Conservation (phyloP, 2,329 filamentous ascomycete species). For the Colletotrichum gigasporum region DNA sequence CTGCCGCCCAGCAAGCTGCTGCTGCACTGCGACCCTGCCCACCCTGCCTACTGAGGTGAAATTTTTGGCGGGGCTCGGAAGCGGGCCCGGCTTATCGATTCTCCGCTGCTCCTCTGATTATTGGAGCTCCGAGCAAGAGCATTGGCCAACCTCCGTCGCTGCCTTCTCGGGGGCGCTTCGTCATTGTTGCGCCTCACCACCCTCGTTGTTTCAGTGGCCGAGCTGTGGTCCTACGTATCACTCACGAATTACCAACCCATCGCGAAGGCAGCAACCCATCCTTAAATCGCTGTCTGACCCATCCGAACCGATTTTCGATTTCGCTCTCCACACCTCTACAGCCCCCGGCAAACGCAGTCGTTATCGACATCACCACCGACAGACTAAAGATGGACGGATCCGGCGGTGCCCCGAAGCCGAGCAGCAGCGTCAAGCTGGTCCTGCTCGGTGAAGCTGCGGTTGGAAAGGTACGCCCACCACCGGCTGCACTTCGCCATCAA, state of each 20-base stretch:
- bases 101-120: conserved; percentile 15
- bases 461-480: conserved; percentile 78
- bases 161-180: conserved; percentile 33
- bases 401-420: conserved; percentile 82
- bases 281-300: conserved; percentile 4
- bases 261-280: conserved; percentile 23
- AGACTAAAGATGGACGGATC: conserved; percentile 77
- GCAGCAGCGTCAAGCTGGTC: conserved; percentile 99
- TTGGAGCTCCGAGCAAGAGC: conserved; percentile 22
- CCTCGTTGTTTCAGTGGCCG: conserved; percentile 30
- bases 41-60: background rate
- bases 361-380: conserved; percentile 17
- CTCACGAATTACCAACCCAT: conserved; percentile 20
- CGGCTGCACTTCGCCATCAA: background rate
- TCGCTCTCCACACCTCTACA: background rate
- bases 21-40: conserved; percentile 15
- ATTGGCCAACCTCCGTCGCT: conserved; percentile 25
- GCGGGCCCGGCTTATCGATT: conserved; percentile 24
- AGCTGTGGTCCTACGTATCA: conserved; percentile 26
- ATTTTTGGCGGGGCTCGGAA: conserved; percentile 34
- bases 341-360: background rate
- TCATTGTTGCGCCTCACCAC: conserved; percentile 39
- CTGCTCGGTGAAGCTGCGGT: conserved; percentile 97
- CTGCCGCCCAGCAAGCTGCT: conserved; percentile 18
- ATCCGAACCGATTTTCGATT: conserved; percentile 2